Evolutionary conservation across 2,329 filamentous ascomycete species (phyloP).

Genomic region (Fonsecaea erecta): DNA sequence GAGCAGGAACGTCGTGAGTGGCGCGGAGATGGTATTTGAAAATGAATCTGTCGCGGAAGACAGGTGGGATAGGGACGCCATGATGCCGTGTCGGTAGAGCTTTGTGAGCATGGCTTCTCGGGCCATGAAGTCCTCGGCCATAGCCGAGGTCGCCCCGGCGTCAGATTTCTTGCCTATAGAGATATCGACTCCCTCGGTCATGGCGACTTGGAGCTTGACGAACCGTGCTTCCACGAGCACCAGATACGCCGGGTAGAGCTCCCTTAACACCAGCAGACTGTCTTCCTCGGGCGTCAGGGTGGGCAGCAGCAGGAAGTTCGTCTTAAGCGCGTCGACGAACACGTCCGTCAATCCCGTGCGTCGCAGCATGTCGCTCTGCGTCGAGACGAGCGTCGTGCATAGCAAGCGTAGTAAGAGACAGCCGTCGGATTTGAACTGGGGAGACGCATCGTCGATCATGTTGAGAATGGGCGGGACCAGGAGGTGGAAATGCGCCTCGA

Average conservation of each 20-base stretch:
- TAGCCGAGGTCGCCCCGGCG: constrained; percentile 38
- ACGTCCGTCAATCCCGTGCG: constrained; percentile 52
- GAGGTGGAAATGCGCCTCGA: constrained; percentile 53
- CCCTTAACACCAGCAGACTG: constrained; percentile 65
- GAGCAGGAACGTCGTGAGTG: constrained; percentile 56
- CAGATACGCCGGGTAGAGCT: constrained; percentile 70
- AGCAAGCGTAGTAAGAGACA: constrained; percentile 45
- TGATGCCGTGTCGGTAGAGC: constrained; percentile 49
- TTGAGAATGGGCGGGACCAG: constrained; percentile 50
- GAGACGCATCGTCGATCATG: constrained; percentile 49
- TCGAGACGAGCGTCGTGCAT: constrained; percentile 41
- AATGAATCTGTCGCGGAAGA: constrained; percentile 49
- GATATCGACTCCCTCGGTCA: not conserved
- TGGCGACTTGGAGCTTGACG: not conserved
- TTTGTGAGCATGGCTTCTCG: constrained; percentile 52
- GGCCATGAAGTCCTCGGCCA: constrained; percentile 46
- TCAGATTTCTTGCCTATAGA: constrained; percentile 3
- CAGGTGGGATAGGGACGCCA: constrained; percentile 50
- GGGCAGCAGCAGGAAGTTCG: constrained; percentile 76
- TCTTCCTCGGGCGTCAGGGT: constrained; percentile 75
- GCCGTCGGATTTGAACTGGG: constrained; percentile 46
- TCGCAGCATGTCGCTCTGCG: constrained; percentile 44
- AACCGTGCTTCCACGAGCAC: constrained; percentile 56
- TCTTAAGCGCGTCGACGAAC: constrained; percentile 54
- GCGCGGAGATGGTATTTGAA: constrained; percentile 48